Percentiles rank a stretch among this genome's conserved stretches.
Conservation (phyloP, 2,329 filamentous ascomycete genomes). For the Trematosphaeria pertusa region DNA sequence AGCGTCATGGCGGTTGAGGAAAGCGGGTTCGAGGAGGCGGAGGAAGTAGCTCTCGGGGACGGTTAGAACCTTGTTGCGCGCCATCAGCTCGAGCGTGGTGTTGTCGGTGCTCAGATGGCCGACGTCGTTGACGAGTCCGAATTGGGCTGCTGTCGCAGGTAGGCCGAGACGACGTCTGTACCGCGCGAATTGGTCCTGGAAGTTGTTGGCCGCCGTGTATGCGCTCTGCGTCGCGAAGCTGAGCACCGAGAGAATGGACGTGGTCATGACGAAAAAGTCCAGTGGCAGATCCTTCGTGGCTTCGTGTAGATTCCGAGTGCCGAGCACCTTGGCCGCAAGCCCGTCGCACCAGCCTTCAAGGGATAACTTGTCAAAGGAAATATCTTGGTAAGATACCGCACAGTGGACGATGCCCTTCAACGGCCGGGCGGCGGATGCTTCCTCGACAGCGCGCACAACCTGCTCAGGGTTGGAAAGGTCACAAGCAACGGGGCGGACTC, state of each 20-base stretch:
- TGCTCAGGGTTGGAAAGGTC: slow-evolving; percentile 13
- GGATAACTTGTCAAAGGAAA: slow-evolving; percentile 5
- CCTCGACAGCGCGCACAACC: slow-evolving; percentile 6
- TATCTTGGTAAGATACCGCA: slow-evolving; percentile 14
- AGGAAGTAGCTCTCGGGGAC: slow-evolving; percentile 11
- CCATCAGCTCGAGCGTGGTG: slow-evolving; percentile 5
- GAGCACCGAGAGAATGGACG: slow-evolving; percentile 21
- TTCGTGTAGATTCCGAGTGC: slow-evolving; percentile 35
- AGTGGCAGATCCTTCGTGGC: slow-evolving; percentile 13
- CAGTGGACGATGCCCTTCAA: slow-evolving; percentile 24
- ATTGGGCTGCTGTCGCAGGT: slow-evolving; percentile 23
- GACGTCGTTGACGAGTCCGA: slow-evolving; percentile 33
- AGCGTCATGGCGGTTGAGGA: too few species aligned
- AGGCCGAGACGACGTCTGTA: slow-evolving; percentile 19
- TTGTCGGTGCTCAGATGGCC: slow-evolving; percentile 19
- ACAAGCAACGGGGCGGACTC: slow-evolving; percentile 4
- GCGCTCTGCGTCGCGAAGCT: slow-evolving; percentile 21
- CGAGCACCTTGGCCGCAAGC: slow-evolving; percentile 31
- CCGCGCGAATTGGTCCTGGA: slow-evolving; percentile 29
- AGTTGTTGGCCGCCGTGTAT: slow-evolving; percentile 32
- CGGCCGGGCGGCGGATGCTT: slow-evolving; percentile 3
- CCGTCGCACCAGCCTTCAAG: slow-evolving; percentile 3
- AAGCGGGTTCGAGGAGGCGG: slow-evolving; percentile 20
- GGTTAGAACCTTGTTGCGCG: slow-evolving; percentile 16
- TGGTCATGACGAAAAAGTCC: slow-evolving; percentile 38